These are phyloP conservation scores for Ganoderma boninense DNA, from an alignment of 1,284 basidiomycete species.

Conservation along the genomic window DNA sequence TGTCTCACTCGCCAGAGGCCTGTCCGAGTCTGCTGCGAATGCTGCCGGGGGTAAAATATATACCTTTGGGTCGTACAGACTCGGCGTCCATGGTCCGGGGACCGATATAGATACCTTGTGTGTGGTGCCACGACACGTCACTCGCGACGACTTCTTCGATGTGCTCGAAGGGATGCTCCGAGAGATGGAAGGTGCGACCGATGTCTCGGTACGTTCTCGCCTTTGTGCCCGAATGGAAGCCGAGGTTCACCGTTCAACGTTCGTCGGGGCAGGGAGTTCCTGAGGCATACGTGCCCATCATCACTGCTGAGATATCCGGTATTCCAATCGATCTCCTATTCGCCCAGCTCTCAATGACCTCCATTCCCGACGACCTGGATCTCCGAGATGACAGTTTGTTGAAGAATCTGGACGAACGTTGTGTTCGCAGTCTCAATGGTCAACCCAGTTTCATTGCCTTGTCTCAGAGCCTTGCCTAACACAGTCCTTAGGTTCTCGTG, in stretches of 20 bases:
- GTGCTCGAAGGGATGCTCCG: conserved; percentile 91
- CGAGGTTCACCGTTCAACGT: neutral
- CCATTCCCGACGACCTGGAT: conserved; percentile 91
- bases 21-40: conserved; percentile 87
- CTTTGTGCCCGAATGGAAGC: neutral
- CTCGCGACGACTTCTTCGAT: conserved; percentile 95
- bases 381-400: conserved; percentile 94
- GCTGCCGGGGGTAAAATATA: conserved; percentile 98
- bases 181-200: conserved; percentile 86
- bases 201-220: conserved; percentile 80
- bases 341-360: conserved; percentile 84
- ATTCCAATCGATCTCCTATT: conserved; percentile 96
- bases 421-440: conserved; percentile 95
- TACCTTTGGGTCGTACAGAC: conserved; percentile 95
- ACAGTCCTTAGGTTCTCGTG: conserved; percentile 78
- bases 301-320: conserved; percentile 91
- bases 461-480: neutral
- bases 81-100: conserved; percentile 97
- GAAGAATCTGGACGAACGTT: conserved; percentile 93
- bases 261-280: conserved; percentile 79
- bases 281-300: conserved; percentile 95
- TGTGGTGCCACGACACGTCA: conserved; percentile 96
- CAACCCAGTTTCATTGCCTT: conserved; percentile 32
- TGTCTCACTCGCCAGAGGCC: conserved; percentile 80
- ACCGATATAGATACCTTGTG: conserved; percentile 98